Base-by-base conservation (phyloP, 345 rosid genomes). In the Eucalyptus shirleyi region DNA sequence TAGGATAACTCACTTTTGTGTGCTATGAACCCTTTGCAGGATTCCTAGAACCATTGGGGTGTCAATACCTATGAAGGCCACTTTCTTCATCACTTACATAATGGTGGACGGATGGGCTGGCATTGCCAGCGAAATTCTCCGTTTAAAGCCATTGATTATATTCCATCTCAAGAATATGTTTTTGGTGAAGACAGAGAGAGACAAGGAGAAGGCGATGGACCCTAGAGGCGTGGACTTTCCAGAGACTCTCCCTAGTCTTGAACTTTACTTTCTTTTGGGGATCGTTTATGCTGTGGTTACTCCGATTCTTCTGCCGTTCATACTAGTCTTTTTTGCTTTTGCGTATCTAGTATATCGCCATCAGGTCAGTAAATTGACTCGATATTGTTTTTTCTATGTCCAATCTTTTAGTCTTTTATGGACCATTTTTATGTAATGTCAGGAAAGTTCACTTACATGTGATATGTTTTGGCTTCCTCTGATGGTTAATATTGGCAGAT, bases 91-190 rank as follows among this genome's bases (percentile, higher is more conserved):
- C 88, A 98, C 99, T 26, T 98, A 95, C 89, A 94, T 98, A 89
- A 98, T 98, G 99, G 94, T 98, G 87, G 99, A 98, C 89, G 99
- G 99, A 40, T 96, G 99, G 99, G 99, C 99, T 88, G 99, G 99
- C 77, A 97, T 97, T 28, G 99, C 99, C 2, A 88, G 97, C 60
- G 99, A 98, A 94, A 98, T 98, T 91, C 98, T 98, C 45, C 95
- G 98, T 86, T 55, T 97, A 90, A 98, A 96, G 93, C 98, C 97
- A 1, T 86, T 97, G 85, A 94, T 98, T 81, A 96, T 98, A 62
- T 98, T 94, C 90, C 99, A 98, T 93, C 95, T 97, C 88, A 98
- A 97, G 95, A 98, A 96, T 92, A 92, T 94, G 96, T 97, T 98
- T 92, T 65, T 98, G 85, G 99, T 98, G 89, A 98, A 96, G 95